Base-by-base conservation (phyloP, 805 yeast species). In the Isabelozyma heimii region DNA sequence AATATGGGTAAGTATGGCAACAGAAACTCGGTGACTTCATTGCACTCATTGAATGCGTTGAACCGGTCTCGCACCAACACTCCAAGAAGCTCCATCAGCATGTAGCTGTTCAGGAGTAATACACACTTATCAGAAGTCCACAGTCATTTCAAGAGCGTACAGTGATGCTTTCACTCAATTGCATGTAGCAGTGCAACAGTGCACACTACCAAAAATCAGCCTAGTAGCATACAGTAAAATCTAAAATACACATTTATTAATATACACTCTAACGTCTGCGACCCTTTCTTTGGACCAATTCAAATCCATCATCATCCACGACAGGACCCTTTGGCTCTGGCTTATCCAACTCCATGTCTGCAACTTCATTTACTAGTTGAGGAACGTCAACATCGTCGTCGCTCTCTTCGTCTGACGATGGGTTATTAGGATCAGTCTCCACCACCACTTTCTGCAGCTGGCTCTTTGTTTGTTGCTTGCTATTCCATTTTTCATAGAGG, bases 271-370 rank as follows among this genome's bases (percentile, higher is more conserved):
- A 55, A 35, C 76, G 68, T 65, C 79, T 77, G 65, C 78, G 76
- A 14, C 87, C 84, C 60, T 82, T 84, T 61, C 81, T 84, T 59
- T 84, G 90, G 3, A 92, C 97, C 52, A 90, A 68, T 58, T 91
- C 94, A 61, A 92, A 92, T 1, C 98, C 99, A 62, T 92, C 98
- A 33, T 92, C 98, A 62, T 92, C 98, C 8, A 92, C 77, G 8
- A 87, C 63, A 1, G 96, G 96, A 9, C 77, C 87, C 15, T 51
- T 51, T 15, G 67, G 67, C 37, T 53, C 52, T 20, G 24, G 24
- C 35, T 61, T 61, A 42, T 67, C 70, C 2, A 66, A 56, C 13
- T 69, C 71, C 73, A 71, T 69, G 8, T 52, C 57, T 28, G 59
- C 65, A 40, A 56, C 75, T 1, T 56, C 61, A 1, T 52, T 50